A percentile compares a stretch with the other conserved stretches of the same genome.
phyloP scores from a whole-genome alignment of 139 green algal species.

The Picocystis salinarum region DNA sequence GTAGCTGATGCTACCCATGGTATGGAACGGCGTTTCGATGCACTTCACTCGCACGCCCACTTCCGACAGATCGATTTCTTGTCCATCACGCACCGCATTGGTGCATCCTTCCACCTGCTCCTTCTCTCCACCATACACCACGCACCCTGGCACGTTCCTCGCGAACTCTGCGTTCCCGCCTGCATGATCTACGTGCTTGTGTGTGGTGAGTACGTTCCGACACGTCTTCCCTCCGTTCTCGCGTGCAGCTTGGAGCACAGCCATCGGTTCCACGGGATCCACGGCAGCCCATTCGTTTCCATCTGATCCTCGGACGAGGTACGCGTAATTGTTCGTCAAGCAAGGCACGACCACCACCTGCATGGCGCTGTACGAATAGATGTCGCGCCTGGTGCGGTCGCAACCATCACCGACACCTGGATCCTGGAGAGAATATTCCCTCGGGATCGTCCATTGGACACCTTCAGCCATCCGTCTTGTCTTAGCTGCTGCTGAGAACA shows the following conservation, averaged over 20 bases:
- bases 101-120: slow-evolving; percentile 1
- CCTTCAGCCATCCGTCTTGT: too few species aligned
- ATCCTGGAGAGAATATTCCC: too few species aligned
- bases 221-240: slow-evolving; percentile 8
- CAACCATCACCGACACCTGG: too few species aligned
- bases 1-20: slow-evolving; percentile 17
- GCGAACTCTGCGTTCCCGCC: slow-evolving; percentile 10
- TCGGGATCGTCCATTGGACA: too few species aligned
- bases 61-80: slow-evolving; percentile 7
- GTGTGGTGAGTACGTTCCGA: slow-evolving; percentile 13
- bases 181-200: slow-evolving; percentile 16
- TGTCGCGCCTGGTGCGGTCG: too few species aligned
- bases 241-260: slow-evolving; percentile 7
- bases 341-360: slow-evolving; percentile 11
- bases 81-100: slow-evolving; percentile 4
- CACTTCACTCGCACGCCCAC: slow-evolving; percentile 1
- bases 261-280: slow-evolving; percentile 10
- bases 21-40: slow-evolving; percentile 10
- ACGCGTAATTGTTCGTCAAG: slow-evolving; percentile 14
- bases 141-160: not conserved
- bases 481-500: too few species aligned
- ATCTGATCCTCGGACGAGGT: slow-evolving; percentile 7
- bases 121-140: slow-evolving; percentile 7
- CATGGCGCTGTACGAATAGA: slow-evolving; percentile 4
- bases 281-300: slow-evolving; percentile 10